Base-by-base conservation (phyloP, 2,329 filamentous ascomycete genomes). In the Annulohypoxylon truncatum region DNA sequence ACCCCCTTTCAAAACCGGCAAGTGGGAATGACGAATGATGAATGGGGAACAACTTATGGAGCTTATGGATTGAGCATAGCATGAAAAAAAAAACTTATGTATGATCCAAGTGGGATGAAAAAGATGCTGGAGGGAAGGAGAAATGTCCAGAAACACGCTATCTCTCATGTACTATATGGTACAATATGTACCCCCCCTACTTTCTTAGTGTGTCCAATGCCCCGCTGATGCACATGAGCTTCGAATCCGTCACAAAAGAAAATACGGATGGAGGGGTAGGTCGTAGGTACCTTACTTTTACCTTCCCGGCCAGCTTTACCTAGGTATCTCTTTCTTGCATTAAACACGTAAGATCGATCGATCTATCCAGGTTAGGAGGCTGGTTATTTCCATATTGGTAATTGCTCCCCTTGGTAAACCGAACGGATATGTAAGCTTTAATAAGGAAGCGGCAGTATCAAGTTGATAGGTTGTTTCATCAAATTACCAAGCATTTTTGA, bases 211-310 rank as follows among this genome's bases (percentile, higher is more conserved):
- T 58, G 42, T 67, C 46, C 28, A 42, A 47, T 64, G 48, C 65
- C 61, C 68, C 65, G 68, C 68, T 61, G 59, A 68, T 65, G 56
- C 59, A 66, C 53, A 61, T 47, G 31, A 66, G 13, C 18, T n/a
- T 35, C n/a, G 35, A 40, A 63, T 61, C 63, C 40, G 56, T 57
- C 44, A 9, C 48, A 29, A 35, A 46, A 38, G n/a, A 47, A 28
- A 22, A 3, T 31, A 48, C 22, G 22, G 54, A 60, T 52, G 44
- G 64, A 67, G 64, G 64, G 64, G 64, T 44, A 58, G 54, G 38
- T 58, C 59, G 64, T 52, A 59, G 55, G 40, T 59, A 59, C 33
- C 10, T 59, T 13, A 18, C n/a, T 20, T 20, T n/a, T 35, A 35
- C 38, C 38, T 33, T 4, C 57, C 28, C 33, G 15, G 13, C 20